Evolutionary conservation across 169 alveolate species (phyloP).

Genomic region (Prorocentrum cordatum): DNA sequence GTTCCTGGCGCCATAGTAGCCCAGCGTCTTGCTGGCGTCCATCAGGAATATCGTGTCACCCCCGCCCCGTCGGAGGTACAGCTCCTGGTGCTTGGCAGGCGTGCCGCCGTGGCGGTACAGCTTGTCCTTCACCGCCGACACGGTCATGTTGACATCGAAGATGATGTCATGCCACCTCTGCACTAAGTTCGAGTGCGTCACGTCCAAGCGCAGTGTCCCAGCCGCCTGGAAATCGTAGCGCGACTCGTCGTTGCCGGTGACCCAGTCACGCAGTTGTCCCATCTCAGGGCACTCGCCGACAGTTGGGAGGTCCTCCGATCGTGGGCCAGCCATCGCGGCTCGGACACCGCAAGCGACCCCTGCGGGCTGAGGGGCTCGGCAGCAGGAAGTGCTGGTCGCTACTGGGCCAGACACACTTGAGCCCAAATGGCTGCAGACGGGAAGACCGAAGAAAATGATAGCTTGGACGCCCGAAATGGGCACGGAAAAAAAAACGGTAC

Average conservation of each 20-base stretch:
- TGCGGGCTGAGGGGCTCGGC: too few species aligned
- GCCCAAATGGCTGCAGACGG: too few species aligned
- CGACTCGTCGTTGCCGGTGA: not conserved
- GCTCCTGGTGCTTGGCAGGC: constrained; percentile 41
- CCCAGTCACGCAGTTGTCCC: not conserved
- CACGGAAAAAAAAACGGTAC: too few species aligned
- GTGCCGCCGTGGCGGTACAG: constrained; percentile 49
- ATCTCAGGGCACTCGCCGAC: not conserved
- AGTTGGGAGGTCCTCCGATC: not conserved
- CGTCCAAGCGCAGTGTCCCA: constrained; percentile 24
- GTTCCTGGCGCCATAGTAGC: constrained; percentile 32
- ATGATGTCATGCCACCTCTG: constrained; percentile 47
- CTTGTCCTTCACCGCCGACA: not conserved
- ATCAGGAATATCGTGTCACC: constrained; percentile 29
- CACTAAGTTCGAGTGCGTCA: constrained; percentile 38
- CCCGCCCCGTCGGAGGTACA: constrained; percentile 44
- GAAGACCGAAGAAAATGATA: too few species aligned
- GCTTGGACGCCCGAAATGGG: too few species aligned
- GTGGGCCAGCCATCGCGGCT: too few species aligned
- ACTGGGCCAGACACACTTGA: too few species aligned
- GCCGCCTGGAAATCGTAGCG: not conserved
- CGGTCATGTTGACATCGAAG: constrained; percentile 32
- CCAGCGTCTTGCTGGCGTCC: constrained; percentile 31
- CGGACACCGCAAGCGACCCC: too few species aligned
- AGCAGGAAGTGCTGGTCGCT: too few species aligned